phyloP scores from a whole-genome alignment of 2,329 filamentous ascomycete species.

The Cephalotrichum gorgonifer region DNA sequence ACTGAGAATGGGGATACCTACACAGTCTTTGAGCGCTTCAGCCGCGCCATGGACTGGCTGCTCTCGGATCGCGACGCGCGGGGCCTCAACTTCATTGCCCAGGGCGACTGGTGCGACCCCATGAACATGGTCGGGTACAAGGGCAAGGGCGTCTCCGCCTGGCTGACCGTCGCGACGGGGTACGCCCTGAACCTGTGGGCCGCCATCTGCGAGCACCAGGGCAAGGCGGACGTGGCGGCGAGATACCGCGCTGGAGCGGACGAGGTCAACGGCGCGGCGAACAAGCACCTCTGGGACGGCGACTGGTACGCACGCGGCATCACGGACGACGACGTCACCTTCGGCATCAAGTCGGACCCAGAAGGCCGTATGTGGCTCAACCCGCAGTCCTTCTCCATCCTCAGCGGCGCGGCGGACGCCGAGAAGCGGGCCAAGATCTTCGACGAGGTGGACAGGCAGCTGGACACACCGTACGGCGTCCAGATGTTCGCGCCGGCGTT shows the following conservation, averaged over 20 bases:
- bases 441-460: constrained; percentile 36
- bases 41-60: constrained; percentile 48
- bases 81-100: constrained; percentile 45
- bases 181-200: constrained; percentile 44
- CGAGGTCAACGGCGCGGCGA: constrained; percentile 38
- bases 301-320: constrained; percentile 48
- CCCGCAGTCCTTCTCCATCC: constrained; percentile 44
- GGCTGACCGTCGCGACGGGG: constrained; percentile 45
- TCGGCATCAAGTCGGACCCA: constrained; percentile 37
- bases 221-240: constrained; percentile 25
- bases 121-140: constrained; percentile 55
- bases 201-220: constrained; percentile 33
- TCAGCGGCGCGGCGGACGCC: constrained; percentile 36
- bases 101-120: constrained; percentile 51
- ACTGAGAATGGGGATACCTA: constrained; percentile 30
- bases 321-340: constrained; percentile 42
- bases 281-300: constrained; percentile 43
- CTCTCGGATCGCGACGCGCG: constrained; percentile 37
- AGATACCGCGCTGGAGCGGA: constrained; percentile 32
- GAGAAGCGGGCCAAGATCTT: constrained; percentile 34
- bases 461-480: constrained; percentile 41
- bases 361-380: constrained; percentile 50
- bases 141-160: constrained; percentile 45
- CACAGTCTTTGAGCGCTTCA: constrained; percentile 43
- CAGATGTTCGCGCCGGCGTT: constrained; percentile 46